Percentiles rank a stretch among this genome's conserved stretches.
Conservation (phyloP, 2,329 filamentous ascomycete genomes). For the Fusarium papillatum region DNA sequence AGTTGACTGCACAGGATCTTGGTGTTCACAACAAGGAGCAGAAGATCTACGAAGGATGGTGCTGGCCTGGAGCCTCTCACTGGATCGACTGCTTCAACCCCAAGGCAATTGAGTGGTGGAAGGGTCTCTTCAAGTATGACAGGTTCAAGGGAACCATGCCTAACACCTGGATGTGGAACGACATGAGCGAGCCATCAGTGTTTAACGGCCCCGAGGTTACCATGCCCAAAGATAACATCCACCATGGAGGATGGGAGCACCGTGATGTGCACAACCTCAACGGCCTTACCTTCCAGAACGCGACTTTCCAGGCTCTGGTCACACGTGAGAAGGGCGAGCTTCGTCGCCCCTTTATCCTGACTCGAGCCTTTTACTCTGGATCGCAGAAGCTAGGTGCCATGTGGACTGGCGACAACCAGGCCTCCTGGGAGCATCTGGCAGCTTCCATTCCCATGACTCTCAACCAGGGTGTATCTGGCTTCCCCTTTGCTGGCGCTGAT, state of each 20-base stretch:
- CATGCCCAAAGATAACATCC: constrained; percentile 98
- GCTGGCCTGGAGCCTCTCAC: constrained; percentile 97
- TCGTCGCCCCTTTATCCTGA: constrained; percentile 91
- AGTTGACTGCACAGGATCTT: constrained; percentile 87
- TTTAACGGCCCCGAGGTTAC: constrained; percentile 99
- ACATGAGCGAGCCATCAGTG: constrained; percentile 99
- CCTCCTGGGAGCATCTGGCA: constrained; percentile 91
- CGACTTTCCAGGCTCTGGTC: constrained; percentile 87
- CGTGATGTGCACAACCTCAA: constrained; percentile 97
- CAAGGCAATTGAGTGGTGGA: constrained; percentile 94
- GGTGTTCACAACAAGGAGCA: constrained; percentile 92
- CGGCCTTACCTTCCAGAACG: constrained; percentile 95
- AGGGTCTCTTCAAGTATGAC: constrained; percentile 87
- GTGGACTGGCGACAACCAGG: constrained; percentile 99
- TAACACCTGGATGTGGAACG: constrained; percentile 98
- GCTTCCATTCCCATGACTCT: constrained; percentile 93
- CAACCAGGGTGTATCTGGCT: constrained; percentile 92
- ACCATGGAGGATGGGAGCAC: constrained; percentile 94
- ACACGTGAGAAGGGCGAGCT: constrained; percentile 89
- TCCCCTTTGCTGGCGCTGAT: constrained; percentile 94
- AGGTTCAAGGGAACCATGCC: constrained; percentile 87
- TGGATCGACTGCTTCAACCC: constrained; percentile 98
- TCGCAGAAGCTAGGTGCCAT: constrained; percentile 93
- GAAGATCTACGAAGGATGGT: constrained; percentile 95
- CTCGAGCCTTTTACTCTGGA: constrained; percentile 91